A percentile compares a stretch with the other conserved stretches of the same genome.
Evolutionary conservation across 192 early-diverging fungal genomes (phyloP).

Genomic region (Podila horticola): DNA sequence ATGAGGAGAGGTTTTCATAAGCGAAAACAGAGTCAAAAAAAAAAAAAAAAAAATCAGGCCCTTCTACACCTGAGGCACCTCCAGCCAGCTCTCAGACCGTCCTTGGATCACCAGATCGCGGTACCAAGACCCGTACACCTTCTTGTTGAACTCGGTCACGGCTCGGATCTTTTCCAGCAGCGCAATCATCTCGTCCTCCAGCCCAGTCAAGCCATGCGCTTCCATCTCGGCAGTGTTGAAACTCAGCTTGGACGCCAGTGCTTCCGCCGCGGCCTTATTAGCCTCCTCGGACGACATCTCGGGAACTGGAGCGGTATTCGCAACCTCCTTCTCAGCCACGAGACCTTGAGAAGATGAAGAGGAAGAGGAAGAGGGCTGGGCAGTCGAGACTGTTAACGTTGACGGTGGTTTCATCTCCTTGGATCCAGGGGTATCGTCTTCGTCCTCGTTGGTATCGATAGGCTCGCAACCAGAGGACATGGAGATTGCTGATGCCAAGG

Average conservation of each 20-base stretch:
- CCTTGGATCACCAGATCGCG: slow-evolving; percentile 45
- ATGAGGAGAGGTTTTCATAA: too few species aligned
- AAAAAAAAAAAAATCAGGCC: too few species aligned
- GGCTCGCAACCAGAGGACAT: slow-evolving; percentile 6
- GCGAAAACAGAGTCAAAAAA: too few species aligned
- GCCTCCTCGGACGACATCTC: slow-evolving; percentile 33
- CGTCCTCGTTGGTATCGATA: background rate
- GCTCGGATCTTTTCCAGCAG: slow-evolving; percentile 46
- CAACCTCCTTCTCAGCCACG: too few species aligned
- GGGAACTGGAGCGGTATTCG: background rate
- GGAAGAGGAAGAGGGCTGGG: too few species aligned
- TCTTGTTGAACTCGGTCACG: slow-evolving; percentile 48
- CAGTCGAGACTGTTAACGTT: too few species aligned
- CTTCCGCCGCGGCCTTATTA: slow-evolving; percentile 44
- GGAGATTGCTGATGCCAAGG: slow-evolving; percentile 38
- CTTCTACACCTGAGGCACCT: background rate
- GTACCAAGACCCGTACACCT: slow-evolving; percentile 50
- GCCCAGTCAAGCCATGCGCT: slow-evolving; percentile 46
- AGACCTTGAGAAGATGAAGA: too few species aligned
- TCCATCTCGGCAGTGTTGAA: slow-evolving; percentile 49
- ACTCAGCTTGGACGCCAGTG: slow-evolving; percentile 40
- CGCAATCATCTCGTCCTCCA: slow-evolving; percentile 51
- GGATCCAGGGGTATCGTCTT: background rate
- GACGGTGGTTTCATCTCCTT: too few species aligned
- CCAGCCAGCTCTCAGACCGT: slow-evolving; percentile 39